Evolutionary conservation across 2,329 filamentous ascomycete genomes (phyloP), one percentile per base, ranked within the genome.

Genomic region (Chrysosphaeria jannelii): DNA sequence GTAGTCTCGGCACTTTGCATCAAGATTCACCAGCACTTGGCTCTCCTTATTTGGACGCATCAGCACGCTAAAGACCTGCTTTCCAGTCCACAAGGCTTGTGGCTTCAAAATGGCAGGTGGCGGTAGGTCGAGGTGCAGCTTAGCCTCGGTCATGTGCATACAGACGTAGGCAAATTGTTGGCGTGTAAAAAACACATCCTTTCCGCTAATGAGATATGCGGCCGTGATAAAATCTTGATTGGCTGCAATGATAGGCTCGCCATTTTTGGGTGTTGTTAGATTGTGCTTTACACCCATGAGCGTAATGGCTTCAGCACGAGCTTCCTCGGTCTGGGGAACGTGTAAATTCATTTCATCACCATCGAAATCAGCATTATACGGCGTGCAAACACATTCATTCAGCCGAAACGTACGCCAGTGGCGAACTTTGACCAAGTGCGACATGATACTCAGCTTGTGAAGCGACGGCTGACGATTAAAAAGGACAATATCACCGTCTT

Each of bases 281-380:
- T 97, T 97, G 51, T 93, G 66, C 46, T 91, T 90, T 26, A 97
- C 79, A 20, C 85, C 85, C 85, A 97, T 97, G 22, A 97, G 50
- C 33, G 81, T 78, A 36, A 88, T 88, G 1, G 85, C 85, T 44
- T 97, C 85, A 3, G 81, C 75, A 27, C 85, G 62, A 8, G 85
- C 81, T 44, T 97, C 85, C 47, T 97, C 85, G 0, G 85, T 93
- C 40, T 97, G 85, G 3, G 85, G 85, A 10, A 97, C 79, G 45
- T 97, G 85, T 22, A 97, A 47, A 36, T 97, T 97, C 85, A 97
- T 97, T 44, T 97, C 85, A 35, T 97, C 85, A 29, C 85, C 85
- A 36, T 97, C 85, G 34, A 97, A 97, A 58, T 97, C 85, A 26
- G 85, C 85, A 35, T 97, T 97, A 53, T 97, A 97, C 4, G 85